These are phyloP conservation scores for Fibroporia radiculosa DNA, from an alignment of 768 basidiomycete species.

Conservation along the genomic window DNA sequence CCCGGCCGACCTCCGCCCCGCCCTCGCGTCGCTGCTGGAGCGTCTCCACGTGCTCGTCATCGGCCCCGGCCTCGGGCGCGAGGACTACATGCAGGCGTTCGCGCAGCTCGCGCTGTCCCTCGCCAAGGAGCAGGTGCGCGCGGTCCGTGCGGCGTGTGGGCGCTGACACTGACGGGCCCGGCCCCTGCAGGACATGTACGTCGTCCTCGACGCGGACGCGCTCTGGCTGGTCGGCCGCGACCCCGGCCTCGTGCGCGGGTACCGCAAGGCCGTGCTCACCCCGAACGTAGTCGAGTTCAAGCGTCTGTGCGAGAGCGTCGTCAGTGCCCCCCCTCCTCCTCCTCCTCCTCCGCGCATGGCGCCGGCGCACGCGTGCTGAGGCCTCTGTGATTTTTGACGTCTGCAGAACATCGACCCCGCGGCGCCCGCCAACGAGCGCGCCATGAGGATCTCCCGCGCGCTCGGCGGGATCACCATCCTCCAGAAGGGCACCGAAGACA, in stretches of 20 bases:
- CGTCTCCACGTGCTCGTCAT: conserved; percentile 90
- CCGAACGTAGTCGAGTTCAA: conserved; percentile 94
- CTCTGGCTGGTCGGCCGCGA: conserved; percentile 79
- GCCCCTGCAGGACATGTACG: conserved; percentile 68
- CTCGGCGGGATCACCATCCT: conserved; percentile 87
- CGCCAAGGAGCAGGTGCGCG: conserved; percentile 40
- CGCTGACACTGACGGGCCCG: conserved; percentile 12
- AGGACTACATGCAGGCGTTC: conserved; percentile 80
- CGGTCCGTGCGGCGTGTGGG: background rate
- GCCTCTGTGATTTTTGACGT: background rate
- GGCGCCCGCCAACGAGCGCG: conserved; percentile 46
- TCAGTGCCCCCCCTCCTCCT: conserved; percentile 22
- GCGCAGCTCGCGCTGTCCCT: conserved; percentile 70
- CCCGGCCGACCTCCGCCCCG: conserved; percentile 36
- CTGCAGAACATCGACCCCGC: conserved; percentile 41
- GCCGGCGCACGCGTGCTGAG: background rate
- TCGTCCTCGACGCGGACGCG: conserved; percentile 94
- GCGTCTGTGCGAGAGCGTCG: conserved; percentile 69
- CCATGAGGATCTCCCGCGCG: conserved; percentile 58
- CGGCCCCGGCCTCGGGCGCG: conserved; percentile 91
- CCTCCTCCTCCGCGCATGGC: too few species aligned
- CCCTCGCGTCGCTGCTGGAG: conserved; percentile 61
- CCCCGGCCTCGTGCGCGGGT: conserved; percentile 68
- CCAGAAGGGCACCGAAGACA: conserved; percentile 79
- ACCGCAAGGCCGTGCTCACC: conserved; percentile 81